A percentile compares a stretch with the other conserved stretches of the same genome.
phyloP scores from a whole-genome alignment of 805 yeast species.

The Jamesozyma spencerorum region DNA sequence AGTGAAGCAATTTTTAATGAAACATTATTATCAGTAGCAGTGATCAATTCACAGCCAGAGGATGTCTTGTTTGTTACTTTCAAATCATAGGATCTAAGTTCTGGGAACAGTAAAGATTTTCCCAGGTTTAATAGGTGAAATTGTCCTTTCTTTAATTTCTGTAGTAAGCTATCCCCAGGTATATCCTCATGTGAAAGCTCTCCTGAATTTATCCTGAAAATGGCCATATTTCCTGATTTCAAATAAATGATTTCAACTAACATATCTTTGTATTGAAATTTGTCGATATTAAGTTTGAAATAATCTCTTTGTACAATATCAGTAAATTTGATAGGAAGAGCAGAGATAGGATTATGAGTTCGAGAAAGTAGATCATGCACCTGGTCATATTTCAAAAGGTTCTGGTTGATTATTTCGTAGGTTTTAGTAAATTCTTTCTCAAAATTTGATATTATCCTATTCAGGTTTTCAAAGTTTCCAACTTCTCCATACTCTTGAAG shows the following conservation, averaged over 20 bases:
- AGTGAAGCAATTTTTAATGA: slow-evolving; percentile 12
- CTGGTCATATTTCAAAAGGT: slow-evolving; percentile 12
- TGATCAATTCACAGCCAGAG: slow-evolving; percentile 10
- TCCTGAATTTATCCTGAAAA: slow-evolving; percentile 18
- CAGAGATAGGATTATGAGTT: slow-evolving; percentile 11
- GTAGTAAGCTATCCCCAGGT: slow-evolving; percentile 6
- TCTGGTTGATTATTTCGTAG: slow-evolving; percentile 9
- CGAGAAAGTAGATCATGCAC: slow-evolving; percentile 21
- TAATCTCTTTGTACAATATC: slow-evolving; percentile 15
- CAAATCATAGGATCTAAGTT: slow-evolving; percentile 16
- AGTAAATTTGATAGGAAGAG: slow-evolving; percentile 11
- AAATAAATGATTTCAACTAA: slow-evolving; percentile 20
- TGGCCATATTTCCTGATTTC: slow-evolving; percentile 16
- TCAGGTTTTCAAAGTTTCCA: background rate
- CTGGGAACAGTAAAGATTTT: slow-evolving; percentile 22
- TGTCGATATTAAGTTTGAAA: slow-evolving; percentile 14
- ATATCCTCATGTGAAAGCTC: slow-evolving; percentile 7
- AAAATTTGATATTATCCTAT: slow-evolving; percentile 1
- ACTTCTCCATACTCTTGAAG: slow-evolving; percentile 6
- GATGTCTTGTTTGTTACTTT: slow-evolving; percentile 5
- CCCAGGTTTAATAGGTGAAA: slow-evolving; percentile 14
- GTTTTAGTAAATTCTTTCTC: slow-evolving; percentile 8
- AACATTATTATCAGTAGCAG: slow-evolving; percentile 16
- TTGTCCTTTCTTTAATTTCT: slow-evolving; percentile 8
- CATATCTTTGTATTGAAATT: slow-evolving; percentile 8